Base-by-base conservation (phyloP, 31 red algal species). In the Endocladia muricata region DNA sequence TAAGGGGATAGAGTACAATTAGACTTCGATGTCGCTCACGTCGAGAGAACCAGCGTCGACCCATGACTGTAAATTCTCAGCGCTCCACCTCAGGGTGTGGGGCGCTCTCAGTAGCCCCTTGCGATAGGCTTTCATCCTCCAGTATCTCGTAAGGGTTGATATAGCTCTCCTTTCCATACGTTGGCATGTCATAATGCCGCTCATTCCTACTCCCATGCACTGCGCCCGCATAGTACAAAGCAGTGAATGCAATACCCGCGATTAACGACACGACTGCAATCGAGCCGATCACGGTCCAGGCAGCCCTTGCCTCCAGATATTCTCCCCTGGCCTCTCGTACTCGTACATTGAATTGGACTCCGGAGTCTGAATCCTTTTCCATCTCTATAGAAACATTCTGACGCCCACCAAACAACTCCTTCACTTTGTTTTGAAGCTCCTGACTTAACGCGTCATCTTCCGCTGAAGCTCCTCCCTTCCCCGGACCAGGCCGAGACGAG, bases 161-260 rank as follows among this genome's bases (percentile, higher is more conserved):
- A 59, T 81, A 89, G 17, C 76, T 81, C 21, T 28, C 60, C 29
- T 66, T 74, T 33, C 85, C 85, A 63, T 81, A 89, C 0, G 57
- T 75, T 11, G 85, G 85, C 85, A 89, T 89, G 31, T 89, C 76
- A 58, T 89, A 89, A 11, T 58, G 85, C 44, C 64, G 22, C 52
- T 73, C 80, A 15, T 43, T 26, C 3, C 23, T 25, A 31, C 58
- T 37, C 13, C 81, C 89, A 73, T 92, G 89, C 19, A 92, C 89
- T 2, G 89, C 89, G 17, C 89, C 89, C 26, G 80, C 55, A 51
- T 61, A 78, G 57, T 81, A 85, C 41, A 92, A 39, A 21, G 35
- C 73, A 4, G 76, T 80, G 55, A 92, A 92, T 28, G 81, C 33
- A 34, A 73, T 39, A 31, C 89, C 89, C 22, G 81, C 79, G 13